Base-by-base conservation (phyloP, 176 grass and related monocot genomes). In the Cenchrus purpureus region DNA sequence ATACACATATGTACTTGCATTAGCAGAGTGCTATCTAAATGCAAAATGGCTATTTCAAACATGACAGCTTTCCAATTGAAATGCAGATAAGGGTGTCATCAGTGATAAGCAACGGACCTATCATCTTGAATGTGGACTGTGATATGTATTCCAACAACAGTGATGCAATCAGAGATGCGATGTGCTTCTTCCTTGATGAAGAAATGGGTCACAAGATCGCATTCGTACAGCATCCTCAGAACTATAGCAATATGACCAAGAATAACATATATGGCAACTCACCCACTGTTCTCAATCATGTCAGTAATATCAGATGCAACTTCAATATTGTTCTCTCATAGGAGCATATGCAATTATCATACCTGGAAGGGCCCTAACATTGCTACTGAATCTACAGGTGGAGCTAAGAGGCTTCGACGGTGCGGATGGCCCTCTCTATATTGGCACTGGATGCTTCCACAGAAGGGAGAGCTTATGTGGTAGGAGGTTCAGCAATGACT, bases 61-160 rank as follows among this genome's bases (percentile, higher is more conserved):
- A 50, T 50, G 48, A 10, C 9, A 50, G 9, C 48, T 50, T 62
- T 75, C 51, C 43, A 19, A 34, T 62, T 91, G 2, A 80, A 84
- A 77, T 84, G 13, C 54, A 97, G 95, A 75, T 95, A 84, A 88
- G 95, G 61, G 91, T 91, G 68, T 98, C 95, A 79, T 90, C 91
- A 2, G 89, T 86, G 49, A 90, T 98, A 87, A 95, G 95, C 87
- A 90, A 95, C 65, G 91, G 74, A 64, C 92, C 95, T 32, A 74
- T 94, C 66, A 94, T 95, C 71, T 71, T 98, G 77, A 98, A 93
- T 69, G 68, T 95, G 84, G 93, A 98, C 28, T 94, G 96, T n/a
- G 91, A 98, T 84, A 95, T 95, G 96, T 95, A 95, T 76, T 98
- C 93, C 1, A 95, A 93, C 74, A 94, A 91, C 51, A 92, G 83